These are phyloP conservation scores for Malbranchea zuffiana DNA, from an alignment of 2,329 filamentous ascomycete genomes.

Conservation along the genomic window DNA sequence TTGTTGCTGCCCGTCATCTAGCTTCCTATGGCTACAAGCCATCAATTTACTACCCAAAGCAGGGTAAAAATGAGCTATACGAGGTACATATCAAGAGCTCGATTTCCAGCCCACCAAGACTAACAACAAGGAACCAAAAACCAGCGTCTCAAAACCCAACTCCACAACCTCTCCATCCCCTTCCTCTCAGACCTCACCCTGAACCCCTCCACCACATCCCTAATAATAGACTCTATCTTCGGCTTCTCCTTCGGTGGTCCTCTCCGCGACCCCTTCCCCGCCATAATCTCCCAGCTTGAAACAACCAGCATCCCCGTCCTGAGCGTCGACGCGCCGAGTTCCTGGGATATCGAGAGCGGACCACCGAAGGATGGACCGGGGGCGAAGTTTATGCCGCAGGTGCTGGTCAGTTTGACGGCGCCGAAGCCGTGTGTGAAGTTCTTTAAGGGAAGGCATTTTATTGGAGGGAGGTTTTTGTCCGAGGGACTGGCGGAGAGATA, in stretches of 20 bases:
- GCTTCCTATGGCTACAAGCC: constrained; percentile 85
- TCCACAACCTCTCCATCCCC: constrained; percentile 69
- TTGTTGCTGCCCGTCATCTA: constrained; percentile 87
- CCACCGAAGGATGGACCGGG: constrained; percentile 69
- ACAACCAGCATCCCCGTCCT: constrained; percentile 65
- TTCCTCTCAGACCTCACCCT: constrained; percentile 70
- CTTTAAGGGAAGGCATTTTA: constrained; percentile 75
- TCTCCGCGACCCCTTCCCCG: constrained; percentile 81
- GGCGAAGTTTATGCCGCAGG: constrained; percentile 66
- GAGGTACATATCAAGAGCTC: constrained; percentile 43
- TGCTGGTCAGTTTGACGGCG: constrained; percentile 79
- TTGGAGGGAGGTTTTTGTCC: constrained; percentile 82
- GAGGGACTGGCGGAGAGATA: constrained; percentile 73
- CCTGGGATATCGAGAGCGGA: constrained; percentile 83
- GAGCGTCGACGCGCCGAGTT: constrained; percentile 84
- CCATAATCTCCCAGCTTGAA: constrained; percentile 66
- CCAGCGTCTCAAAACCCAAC: constrained; percentile 71
- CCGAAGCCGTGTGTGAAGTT: constrained; percentile 80
- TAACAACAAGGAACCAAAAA: constrained; percentile 3
- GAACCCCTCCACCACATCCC: constrained; percentile 58
- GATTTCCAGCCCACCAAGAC: not conserved
- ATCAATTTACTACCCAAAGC: constrained; percentile 84
- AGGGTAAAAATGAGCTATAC: constrained; percentile 81
- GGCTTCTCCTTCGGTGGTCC: constrained; percentile 89
- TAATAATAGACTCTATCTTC: constrained; percentile 88